Conservation (phyloP, 441 rosid genomes). For the Erysimum cheiri region DNA sequence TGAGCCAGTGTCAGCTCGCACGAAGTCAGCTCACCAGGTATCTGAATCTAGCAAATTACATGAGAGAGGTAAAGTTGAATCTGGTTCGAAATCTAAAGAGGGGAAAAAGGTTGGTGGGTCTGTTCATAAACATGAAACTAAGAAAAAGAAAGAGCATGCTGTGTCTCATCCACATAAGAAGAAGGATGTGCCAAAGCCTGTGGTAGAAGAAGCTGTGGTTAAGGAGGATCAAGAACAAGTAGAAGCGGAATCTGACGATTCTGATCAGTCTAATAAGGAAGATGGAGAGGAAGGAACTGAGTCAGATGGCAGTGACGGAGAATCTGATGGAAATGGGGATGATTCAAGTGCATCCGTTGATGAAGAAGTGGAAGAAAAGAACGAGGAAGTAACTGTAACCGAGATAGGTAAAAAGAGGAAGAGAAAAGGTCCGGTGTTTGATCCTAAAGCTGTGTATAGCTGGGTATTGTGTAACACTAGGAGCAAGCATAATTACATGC, state of each 20-base stretch:
- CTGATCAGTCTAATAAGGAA: conserved; percentile 52
- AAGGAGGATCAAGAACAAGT: conserved; percentile 47
- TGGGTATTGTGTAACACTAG: conserved; percentile 89
- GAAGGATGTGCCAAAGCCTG: conserved; percentile 46
- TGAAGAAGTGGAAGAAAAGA: conserved; percentile 62
- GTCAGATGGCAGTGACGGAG: conserved; percentile 60
- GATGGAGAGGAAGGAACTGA: conserved; percentile 48
- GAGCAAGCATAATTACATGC: conserved; percentile 96
- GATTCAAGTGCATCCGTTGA: conserved; percentile 46
- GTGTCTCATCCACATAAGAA: conserved; percentile 48
- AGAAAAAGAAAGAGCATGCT: conserved; percentile 52
- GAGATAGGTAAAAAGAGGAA: conserved; percentile 60
- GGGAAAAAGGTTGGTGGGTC: conserved; percentile 54
- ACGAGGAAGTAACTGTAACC: conserved; percentile 45
- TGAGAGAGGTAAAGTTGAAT: conserved; percentile 46
- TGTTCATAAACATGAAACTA: conserved; percentile 55
- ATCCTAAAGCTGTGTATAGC: conserved; percentile 78
- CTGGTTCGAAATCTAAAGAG: conserved; percentile 50
- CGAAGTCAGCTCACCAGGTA: conserved; percentile 42
- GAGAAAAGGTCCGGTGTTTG: conserved; percentile 86
- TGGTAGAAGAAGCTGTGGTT: conserved; percentile 39
- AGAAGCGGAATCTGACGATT: conserved; percentile 49
- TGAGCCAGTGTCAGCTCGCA: conserved; percentile 67
- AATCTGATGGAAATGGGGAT: conserved; percentile 49
- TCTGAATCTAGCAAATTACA: conserved; percentile 45